Conservation (phyloP, 2,329 filamentous ascomycete genomes). For the Ophiostoma sp. region DNA sequence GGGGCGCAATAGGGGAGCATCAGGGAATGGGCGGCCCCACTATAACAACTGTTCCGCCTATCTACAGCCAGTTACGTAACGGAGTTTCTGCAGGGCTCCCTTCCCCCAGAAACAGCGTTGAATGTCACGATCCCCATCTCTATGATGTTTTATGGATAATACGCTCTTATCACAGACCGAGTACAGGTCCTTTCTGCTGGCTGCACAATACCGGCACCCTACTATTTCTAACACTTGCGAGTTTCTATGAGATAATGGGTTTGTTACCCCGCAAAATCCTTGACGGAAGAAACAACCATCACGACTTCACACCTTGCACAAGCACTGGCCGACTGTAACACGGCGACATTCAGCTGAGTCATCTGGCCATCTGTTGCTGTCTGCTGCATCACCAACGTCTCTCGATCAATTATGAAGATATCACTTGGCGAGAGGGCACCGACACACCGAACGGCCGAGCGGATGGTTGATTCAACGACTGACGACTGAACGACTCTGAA, state of each 20-base stretch:
- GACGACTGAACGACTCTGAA: not conserved
- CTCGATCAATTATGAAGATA: not conserved
- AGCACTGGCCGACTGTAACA: not conserved
- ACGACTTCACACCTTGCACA: not conserved
- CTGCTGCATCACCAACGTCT: not conserved
- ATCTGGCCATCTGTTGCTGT: not conserved
- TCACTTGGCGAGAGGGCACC: not conserved
- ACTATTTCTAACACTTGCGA: no score
- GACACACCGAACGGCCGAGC: not conserved
- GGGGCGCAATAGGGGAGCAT: not conserved
- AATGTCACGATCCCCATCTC: not conserved
- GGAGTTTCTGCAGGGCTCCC: conserved; percentile 1
- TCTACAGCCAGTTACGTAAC: conserved; percentile 20
- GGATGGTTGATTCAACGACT: conserved; percentile 11
- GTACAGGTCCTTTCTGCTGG: no score
- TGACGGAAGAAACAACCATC: not conserved
- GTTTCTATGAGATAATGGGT: conserved; percentile 9
- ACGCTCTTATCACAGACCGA: not conserved
- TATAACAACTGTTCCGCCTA: conserved; percentile 4
- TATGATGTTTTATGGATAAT: not conserved
- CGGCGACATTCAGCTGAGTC: not conserved
- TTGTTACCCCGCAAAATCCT: conserved; percentile 10
- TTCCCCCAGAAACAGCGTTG: not conserved
- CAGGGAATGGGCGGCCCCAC: not conserved
- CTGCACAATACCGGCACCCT: not conserved